These are phyloP conservation scores for Mucor lusitanicus DNA, from an alignment of 371 early-diverging fungal genomes.

Conservation along the genomic window DNA sequence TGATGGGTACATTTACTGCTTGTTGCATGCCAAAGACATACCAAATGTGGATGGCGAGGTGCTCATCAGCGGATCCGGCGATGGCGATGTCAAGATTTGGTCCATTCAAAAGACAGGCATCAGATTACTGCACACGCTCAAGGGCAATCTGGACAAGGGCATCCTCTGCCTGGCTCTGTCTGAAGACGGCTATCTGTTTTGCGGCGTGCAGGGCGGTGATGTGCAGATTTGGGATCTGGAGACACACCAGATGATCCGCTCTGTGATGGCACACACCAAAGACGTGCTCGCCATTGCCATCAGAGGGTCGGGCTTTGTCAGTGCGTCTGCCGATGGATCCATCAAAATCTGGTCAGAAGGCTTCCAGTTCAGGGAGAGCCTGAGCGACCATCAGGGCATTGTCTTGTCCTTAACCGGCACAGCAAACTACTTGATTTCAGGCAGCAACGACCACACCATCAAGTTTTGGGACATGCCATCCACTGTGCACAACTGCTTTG, in stretches of 20 bases:
- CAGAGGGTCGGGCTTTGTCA: slow-evolving; percentile 56
- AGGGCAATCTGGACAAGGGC: slow-evolving; percentile 65
- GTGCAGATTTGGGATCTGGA: slow-evolving; percentile 83
- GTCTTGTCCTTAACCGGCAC: slow-evolving; percentile 66
- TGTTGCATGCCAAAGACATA: slow-evolving; percentile 54
- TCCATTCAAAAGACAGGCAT: slow-evolving; percentile 44
- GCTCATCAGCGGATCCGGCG: slow-evolving; percentile 82
- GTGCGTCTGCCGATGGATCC: slow-evolving; percentile 77
- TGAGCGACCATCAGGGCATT: slow-evolving; percentile 64
- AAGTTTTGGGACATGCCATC: slow-evolving; percentile 55
- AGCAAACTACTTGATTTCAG: slow-evolving; percentile 61
- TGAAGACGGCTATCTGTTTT: slow-evolving; percentile 72
- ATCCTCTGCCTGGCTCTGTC: slow-evolving; percentile 65
- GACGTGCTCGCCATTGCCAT: slow-evolving; percentile 68
- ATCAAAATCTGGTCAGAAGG: slow-evolving; percentile 71
- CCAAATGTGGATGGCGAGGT: slow-evolving; percentile 68
- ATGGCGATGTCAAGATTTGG: slow-evolving; percentile 85
- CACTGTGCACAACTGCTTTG: neutral
- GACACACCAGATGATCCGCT: slow-evolving; percentile 71
- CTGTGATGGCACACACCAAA: slow-evolving; percentile 67
- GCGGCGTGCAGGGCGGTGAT: slow-evolving; percentile 79
- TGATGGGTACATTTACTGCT: slow-evolving; percentile 75
- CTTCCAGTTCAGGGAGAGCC: slow-evolving; percentile 64
- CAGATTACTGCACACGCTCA: slow-evolving; percentile 40
- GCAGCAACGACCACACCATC: slow-evolving; percentile 72